These are phyloP conservation scores for Albugo candida DNA, from an alignment of 352 stramenopile species.

Conservation along the genomic window DNA sequence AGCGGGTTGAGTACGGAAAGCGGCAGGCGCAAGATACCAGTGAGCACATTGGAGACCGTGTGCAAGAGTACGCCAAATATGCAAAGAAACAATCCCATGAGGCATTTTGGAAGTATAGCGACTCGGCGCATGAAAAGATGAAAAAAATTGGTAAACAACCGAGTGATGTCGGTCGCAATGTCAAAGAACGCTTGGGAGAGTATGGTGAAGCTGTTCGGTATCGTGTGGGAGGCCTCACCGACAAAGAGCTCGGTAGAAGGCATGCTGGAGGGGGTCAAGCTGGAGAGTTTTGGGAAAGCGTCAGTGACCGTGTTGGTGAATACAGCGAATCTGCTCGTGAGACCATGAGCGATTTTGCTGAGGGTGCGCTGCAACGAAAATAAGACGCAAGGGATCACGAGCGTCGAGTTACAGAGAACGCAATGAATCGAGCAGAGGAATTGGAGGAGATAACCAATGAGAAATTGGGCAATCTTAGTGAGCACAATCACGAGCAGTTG, in stretches of 20 bases:
- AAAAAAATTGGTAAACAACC: not conserved
- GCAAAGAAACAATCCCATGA: not conserved
- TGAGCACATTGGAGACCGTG: constrained; percentile 6
- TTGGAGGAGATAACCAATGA: constrained; percentile 9
- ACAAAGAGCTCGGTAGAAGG: constrained; percentile 13
- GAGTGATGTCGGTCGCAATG: not conserved
- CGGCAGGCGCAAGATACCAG: constrained; percentile 12
- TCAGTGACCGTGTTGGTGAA: constrained; percentile 9
- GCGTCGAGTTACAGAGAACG: not conserved
- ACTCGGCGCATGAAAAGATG: not conserved
- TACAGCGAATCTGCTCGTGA: constrained; percentile 8
- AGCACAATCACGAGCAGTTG: not conserved
- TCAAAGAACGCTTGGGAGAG: not conserved
- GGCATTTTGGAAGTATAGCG: not conserved
- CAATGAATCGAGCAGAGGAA: constrained; percentile 17
- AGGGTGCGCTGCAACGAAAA: constrained; percentile 2
- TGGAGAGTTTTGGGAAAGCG: not conserved
- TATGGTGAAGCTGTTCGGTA: constrained; percentile 9
- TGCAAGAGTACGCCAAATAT: constrained; percentile 6
- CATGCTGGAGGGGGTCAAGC: constrained; percentile 8
- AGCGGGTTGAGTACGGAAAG: constrained; percentile 1
- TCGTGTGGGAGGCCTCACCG: constrained; percentile 13
- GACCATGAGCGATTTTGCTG: not conserved
- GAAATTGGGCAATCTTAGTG: constrained; percentile 3
- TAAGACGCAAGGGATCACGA: constrained; percentile 6